A percentile compares a stretch with the other conserved stretches of the same genome.
Evolutionary conservation across 2,329 filamentous ascomycete species (phyloP).

Genomic region (Falciphora oryzae): DNA sequence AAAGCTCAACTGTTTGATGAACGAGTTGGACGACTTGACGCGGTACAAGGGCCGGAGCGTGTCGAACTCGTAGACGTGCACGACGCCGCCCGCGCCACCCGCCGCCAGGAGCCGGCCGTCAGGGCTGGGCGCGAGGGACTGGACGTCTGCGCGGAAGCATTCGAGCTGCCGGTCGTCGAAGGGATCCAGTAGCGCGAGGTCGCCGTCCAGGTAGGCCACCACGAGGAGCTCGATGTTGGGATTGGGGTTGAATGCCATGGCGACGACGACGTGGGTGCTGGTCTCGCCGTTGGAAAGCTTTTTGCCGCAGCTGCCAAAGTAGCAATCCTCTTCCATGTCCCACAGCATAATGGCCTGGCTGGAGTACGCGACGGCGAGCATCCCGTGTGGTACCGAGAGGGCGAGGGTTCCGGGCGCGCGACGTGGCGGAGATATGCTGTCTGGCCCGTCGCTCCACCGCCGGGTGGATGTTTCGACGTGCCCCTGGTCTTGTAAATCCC

Average conservation of each 20-base stretch:
- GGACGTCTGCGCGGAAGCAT: conserved; percentile 23
- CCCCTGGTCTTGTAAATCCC: conserved; percentile 16
- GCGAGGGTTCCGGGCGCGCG: conserved; percentile 20
- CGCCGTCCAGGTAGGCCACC: conserved; percentile 25
- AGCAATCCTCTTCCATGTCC: conserved; percentile 27
- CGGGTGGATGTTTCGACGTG: conserved; percentile 12
- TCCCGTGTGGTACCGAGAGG: conserved; percentile 23
- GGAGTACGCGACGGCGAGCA: conserved; percentile 28
- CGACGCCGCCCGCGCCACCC: conserved; percentile 19
- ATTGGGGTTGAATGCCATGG: conserved; percentile 30
- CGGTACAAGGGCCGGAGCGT: conserved; percentile 24
- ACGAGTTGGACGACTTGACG: conserved; percentile 20
- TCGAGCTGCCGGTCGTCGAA: conserved; percentile 19
- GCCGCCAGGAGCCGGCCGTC: conserved; percentile 25
- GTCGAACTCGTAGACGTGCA: conserved; percentile 24
- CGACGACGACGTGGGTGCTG: conserved; percentile 22
- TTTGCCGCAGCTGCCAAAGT: conserved; percentile 28
- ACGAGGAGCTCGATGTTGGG: conserved; percentile 23
- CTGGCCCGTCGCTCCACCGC: conserved; percentile 20
- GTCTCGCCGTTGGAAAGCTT: conserved; percentile 25
- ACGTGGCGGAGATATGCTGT: conserved; percentile 11
- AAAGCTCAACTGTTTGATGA: conserved; percentile 27
- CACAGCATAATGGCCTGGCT: conserved; percentile 27
- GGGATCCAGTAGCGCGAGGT: conserved; percentile 27
- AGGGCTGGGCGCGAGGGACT: conserved; percentile 25